phyloP scores from a whole-genome alignment of 2,329 filamentous ascomycete genomes.

The Botrytis hyacinthi region DNA sequence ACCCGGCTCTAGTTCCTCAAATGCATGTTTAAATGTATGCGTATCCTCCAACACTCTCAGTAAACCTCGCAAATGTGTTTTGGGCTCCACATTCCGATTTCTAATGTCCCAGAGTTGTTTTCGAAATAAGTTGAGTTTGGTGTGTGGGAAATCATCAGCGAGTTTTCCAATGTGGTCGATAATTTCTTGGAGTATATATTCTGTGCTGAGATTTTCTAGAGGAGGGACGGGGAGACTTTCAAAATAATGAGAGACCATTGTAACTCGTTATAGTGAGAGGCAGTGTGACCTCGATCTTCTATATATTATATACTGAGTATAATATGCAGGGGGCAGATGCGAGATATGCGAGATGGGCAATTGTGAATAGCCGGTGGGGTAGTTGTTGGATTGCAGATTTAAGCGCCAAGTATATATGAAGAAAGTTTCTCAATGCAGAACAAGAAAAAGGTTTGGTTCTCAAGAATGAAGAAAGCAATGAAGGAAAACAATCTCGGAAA shows the following conservation, averaged over 20 bases:
- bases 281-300: not conserved
- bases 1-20: slow-evolving; percentile 34
- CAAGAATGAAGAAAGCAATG: not conserved
- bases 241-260: slow-evolving; percentile 21
- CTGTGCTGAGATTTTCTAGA: slow-evolving; percentile 30
- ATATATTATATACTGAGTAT: not conserved
- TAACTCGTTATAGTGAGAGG: not conserved
- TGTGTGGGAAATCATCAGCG: slow-evolving; percentile 28
- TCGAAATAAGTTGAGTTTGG: slow-evolving; percentile 36
- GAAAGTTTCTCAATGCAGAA: not conserved
- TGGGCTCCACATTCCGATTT: slow-evolving; percentile 34
- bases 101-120: slow-evolving; percentile 37
- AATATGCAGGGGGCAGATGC: slow-evolving; percentile 5
- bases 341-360: not conserved
- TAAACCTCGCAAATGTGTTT: slow-evolving; percentile 38
- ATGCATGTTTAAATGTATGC: slow-evolving; percentile 34
- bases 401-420: not conserved
- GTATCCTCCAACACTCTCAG: slow-evolving; percentile 38
- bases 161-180: slow-evolving; percentile 37
- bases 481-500: not conserved
- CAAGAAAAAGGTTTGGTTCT: not conserved
- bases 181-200: slow-evolving; percentile 40
- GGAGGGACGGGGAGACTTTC: slow-evolving; percentile 25
- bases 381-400: not conserved
- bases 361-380: not conserved